A percentile compares a stretch with the other conserved stretches of the same genome.
Conservation (phyloP, 2,329 filamentous ascomycete species). For the Pseudogymnoascus pannorum region DNA sequence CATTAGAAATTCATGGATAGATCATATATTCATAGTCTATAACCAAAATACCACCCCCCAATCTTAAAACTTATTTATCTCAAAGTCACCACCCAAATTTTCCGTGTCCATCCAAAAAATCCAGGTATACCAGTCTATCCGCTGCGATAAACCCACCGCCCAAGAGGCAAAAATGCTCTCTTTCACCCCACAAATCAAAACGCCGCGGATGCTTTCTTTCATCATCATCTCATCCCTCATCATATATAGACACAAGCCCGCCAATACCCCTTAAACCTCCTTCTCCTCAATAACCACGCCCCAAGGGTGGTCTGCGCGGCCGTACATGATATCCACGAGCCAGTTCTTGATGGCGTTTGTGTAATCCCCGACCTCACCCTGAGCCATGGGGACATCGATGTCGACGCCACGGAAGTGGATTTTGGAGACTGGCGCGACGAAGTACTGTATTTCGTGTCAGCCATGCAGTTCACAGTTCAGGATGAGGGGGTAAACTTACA, state of each 20-base stretch:
- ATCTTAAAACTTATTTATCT: neutral
- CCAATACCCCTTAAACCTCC: slow-evolving; percentile 13
- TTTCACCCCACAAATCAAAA: neutral
- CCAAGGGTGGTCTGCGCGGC: slow-evolving; percentile 61
- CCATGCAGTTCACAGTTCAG: neutral
- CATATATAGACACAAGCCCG: neutral
- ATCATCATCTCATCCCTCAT: neutral
- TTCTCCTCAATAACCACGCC: slow-evolving; percentile 60
- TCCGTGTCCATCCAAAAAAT: neutral
- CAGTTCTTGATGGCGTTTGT: slow-evolving; percentile 58
- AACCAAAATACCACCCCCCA: neutral
- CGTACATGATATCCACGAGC: slow-evolving; percentile 70
- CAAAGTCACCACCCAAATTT: neutral
- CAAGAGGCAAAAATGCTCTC: too few relatives aligned
- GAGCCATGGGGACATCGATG: slow-evolving; percentile 53
- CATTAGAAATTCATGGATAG: neutral
- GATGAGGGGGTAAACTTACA: slow-evolving; percentile 48
- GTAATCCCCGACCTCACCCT: slow-evolving; percentile 45
- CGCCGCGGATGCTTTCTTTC: neutral
- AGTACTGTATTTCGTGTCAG: slow-evolving; percentile 45
- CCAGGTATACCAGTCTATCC: neutral
- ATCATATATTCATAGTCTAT: neutral
- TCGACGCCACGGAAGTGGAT: slow-evolving; percentile 62
- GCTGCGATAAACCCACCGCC: neutral
- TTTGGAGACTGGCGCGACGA: slow-evolving; percentile 59